Base-by-base conservation (phyloP, 805 yeast species). In the Naumovozyma baii region DNA sequence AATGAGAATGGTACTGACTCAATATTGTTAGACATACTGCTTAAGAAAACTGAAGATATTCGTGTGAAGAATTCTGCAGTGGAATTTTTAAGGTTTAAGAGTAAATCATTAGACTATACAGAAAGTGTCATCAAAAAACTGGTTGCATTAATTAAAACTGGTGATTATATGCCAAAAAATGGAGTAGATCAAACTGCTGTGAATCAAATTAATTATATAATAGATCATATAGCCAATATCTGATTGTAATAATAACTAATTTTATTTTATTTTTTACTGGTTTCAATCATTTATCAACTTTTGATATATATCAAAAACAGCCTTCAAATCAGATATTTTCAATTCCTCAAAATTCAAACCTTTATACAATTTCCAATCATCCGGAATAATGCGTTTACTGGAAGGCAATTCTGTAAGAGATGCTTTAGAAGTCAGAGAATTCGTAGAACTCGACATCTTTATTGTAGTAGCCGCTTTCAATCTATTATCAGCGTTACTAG, bases 11-110 rank as follows among this genome's bases (percentile, higher is more conserved):
- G 18, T 65, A 36, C 44, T 51, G 2, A 45, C 50, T 1, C 66
- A 68, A 37, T 59, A 63, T 39, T 70, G 69, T 45, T 69, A 39
- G 67, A 69, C 35, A 76, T 78, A n/a, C 57, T 81, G 40, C 67
- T 65, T 41, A 66, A 70, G 47, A 70, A 69, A 34, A 76, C 87
- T 0, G 50, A 57, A 1, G 80, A 78, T 51, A 52, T 47, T 3
- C 64, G 66, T 5, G 49, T 73, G 37, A 81, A 80, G 54, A 55
- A 54, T 36, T 64, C 68, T 34, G 80, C 81, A 1, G 58, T 81
- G 13, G 56, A 59, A 9, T 66, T 70, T 39, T 59, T 81, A 62
- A 58, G 63, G 32, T 52, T 56, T n/a, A 36, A 41, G 4, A 55
- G 55, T 35, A 49, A 50, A n/a, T 60, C 63, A 2, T 39, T 57